Base-by-base conservation (phyloP, 805 yeast genomes). In the Hanseniaspora occidentalis region DNA sequence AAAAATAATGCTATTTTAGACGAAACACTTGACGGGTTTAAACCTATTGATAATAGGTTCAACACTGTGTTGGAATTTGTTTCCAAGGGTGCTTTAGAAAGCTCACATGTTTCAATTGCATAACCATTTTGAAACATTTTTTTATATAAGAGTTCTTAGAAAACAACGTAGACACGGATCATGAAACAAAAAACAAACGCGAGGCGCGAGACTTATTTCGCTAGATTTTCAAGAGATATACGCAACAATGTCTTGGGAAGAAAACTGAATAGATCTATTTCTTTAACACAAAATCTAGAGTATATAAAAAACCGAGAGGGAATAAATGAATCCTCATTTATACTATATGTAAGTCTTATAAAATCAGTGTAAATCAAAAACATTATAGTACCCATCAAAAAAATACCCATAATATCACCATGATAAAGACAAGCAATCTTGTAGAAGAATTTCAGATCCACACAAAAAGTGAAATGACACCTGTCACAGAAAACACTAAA, bases 71-170 rank as follows among this genome's bases (percentile, higher is more conserved):
- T 80, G 43, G 94, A 84, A 41, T 88, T 79, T 56, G 71, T 88
- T 35, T 95, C 96, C 2, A 72, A 86, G 43, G 98, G 98, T 2
- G 89, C 81, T 0, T 71, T 88, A 75, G 84, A 79, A 37, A 58
- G 58, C 44, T 29, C 33, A n/a, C 33, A 16, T 29, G 33, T 29
- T n/a, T n/a, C 33, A 29, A 29, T 29, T n/a, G 33, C 8, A n/a
- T n/a, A 31, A 34, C 37, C 23, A 33, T n/a, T 26, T 18, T 23
- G 21, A 39, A 34, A 39, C 36, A 31, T 23, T 25, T 26, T 34
- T 27, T 18, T 21, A n/a, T n/a, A n/a, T n/a, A n/a, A n/a, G n/a
- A n/a, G n/a, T n/a, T n/a, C n/a, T n/a, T n/a, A n/a, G n/a, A n/a
- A n/a, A n/a, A n/a, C n/a, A n/a, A n/a, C n/a, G n/a, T n/a, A n/a